A percentile compares a stretch with the other conserved stretches of the same genome.
These are phyloP conservation scores for Paraphaeosphaeria sporulosa DNA, from an alignment of 2,329 filamentous ascomycete species.

Conservation along the genomic window DNA sequence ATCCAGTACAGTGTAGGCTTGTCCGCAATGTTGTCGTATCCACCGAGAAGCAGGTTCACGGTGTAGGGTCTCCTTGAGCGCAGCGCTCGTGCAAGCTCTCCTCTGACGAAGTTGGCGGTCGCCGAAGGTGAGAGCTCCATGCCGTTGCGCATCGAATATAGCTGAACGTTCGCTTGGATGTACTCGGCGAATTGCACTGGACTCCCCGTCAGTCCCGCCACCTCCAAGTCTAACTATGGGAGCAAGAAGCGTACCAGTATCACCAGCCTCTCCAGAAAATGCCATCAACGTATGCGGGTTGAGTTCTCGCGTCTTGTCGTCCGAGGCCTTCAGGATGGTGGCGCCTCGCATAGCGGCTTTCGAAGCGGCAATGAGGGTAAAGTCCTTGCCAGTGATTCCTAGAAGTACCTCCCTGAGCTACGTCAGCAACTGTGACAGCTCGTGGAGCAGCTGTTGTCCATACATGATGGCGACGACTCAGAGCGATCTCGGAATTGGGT, in stretches of 20 bases:
- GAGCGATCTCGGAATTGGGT: slow-evolving; percentile 18
- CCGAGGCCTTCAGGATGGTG: slow-evolving; percentile 90
- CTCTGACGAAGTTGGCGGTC: slow-evolving; percentile 90
- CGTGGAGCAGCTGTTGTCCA: slow-evolving; percentile 14
- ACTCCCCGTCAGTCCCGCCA: slow-evolving; percentile 16
- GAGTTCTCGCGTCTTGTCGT: slow-evolving; percentile 93
- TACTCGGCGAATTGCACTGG: slow-evolving; percentile 98
- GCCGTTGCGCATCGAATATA: slow-evolving; percentile 98
- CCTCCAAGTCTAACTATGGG: background rate
- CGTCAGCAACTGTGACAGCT: slow-evolving; percentile 23
- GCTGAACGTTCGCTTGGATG: slow-evolving; percentile 96
- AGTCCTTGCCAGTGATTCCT: slow-evolving; percentile 99
- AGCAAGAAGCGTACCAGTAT: slow-evolving; percentile 71
- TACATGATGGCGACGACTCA: slow-evolving; percentile 42
- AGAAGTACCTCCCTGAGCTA: slow-evolving; percentile 92
- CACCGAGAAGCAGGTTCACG: slow-evolving; percentile 94
- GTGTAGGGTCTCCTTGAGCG: slow-evolving; percentile 94
- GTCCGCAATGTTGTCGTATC: slow-evolving; percentile 88
- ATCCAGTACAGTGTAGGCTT: slow-evolving; percentile 96
- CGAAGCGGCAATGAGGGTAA: slow-evolving; percentile 94
- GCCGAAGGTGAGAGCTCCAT: slow-evolving; percentile 89
- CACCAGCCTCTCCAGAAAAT: slow-evolving; percentile 93
- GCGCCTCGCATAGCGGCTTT: slow-evolving; percentile 98
- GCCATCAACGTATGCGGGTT: slow-evolving; percentile 96
- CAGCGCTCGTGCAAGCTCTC: slow-evolving; percentile 88